A percentile compares a stretch with the other conserved stretches of the same genome.
Conservation (phyloP, 2,329 filamentous ascomycete species). For the Neonectria coccinea region DNA sequence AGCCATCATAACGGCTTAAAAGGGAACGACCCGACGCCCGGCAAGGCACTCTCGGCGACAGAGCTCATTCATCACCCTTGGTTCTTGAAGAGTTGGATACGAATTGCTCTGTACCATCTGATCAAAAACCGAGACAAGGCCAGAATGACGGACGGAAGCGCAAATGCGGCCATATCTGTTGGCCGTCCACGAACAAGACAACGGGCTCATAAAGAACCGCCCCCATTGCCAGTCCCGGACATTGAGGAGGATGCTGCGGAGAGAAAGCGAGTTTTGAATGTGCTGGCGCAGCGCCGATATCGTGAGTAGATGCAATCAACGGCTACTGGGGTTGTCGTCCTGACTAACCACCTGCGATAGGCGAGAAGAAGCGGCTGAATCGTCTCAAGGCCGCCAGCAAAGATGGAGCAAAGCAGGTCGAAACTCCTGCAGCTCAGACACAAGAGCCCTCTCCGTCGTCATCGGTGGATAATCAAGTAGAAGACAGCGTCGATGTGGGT, state of each 20-base stretch:
- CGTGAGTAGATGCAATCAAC: constrained; percentile 46
- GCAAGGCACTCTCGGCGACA: constrained; percentile 1
- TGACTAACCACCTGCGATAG: constrained; percentile 34
- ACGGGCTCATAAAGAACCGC: constrained; percentile 54
- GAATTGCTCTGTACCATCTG: neutral
- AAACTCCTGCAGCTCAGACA: neutral
- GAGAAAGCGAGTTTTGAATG: constrained; percentile 65
- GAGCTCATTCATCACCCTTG: neutral
- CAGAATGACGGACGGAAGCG: constrained; percentile 26
- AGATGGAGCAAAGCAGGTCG: constrained; percentile 13
- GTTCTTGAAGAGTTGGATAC: neutral
- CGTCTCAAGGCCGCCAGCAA: constrained; percentile 40
- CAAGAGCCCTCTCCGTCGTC: constrained; percentile 18
- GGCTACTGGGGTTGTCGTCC: neutral
- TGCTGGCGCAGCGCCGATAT: constrained; percentile 67
- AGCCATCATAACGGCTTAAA: constrained; percentile 31
- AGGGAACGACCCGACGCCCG: constrained; percentile 24
- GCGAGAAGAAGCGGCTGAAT: constrained; percentile 49
- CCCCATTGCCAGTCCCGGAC: constrained; percentile 57
- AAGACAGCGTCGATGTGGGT: constrained; percentile 12
- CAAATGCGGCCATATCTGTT: constrained; percentile 11
- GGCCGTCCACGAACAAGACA: constrained; percentile 53
- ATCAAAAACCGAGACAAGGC: neutral
- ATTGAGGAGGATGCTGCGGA: constrained; percentile 64
- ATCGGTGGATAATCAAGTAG: constrained; percentile 19